A percentile compares a stretch with the other conserved stretches of the same genome.
phyloP scores from a whole-genome alignment of 2,329 filamentous ascomycete species.

The Fusarium sororula region DNA sequence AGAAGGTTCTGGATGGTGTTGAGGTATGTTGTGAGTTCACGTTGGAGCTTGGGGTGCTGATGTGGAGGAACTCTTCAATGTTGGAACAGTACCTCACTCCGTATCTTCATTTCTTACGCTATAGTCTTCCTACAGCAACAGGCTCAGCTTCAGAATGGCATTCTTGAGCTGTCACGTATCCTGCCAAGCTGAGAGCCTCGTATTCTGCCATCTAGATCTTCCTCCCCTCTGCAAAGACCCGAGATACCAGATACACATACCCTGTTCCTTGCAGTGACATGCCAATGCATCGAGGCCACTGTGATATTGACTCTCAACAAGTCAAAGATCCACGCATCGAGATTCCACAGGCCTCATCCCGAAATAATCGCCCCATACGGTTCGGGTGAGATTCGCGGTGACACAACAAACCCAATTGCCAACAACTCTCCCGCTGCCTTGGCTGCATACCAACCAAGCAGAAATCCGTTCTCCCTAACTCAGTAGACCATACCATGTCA shows the following conservation, averaged over 20 bases:
- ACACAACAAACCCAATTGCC: not conserved
- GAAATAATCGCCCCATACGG: not conserved
- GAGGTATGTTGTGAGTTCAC: not conserved
- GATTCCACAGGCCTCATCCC: not conserved
- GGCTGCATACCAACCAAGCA: conserved; percentile 5
- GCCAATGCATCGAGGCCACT: not conserved
- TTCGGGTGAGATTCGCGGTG: not conserved
- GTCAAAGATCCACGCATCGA: not conserved
- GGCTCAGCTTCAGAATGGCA: not conserved
- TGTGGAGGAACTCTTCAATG: not conserved
- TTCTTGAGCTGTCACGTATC: not conserved
- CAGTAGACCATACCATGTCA: not conserved
- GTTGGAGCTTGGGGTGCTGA: too few relatives aligned
- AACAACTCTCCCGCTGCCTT: conserved; percentile 7
- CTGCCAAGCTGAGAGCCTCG: not conserved
- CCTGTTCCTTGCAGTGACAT: not conserved
- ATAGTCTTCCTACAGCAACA: not conserved
- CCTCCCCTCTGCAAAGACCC: not conserved
- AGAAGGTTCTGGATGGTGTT: not conserved
- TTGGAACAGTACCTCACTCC: not conserved
- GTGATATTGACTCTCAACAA: not conserved
- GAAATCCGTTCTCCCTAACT: not conserved
- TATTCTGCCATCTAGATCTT: not conserved
- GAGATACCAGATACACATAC: not conserved
- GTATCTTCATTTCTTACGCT: not conserved